phyloP scores from a whole-genome alignment of 2,329 filamentous ascomycete species.

The Penicillium paneum region DNA sequence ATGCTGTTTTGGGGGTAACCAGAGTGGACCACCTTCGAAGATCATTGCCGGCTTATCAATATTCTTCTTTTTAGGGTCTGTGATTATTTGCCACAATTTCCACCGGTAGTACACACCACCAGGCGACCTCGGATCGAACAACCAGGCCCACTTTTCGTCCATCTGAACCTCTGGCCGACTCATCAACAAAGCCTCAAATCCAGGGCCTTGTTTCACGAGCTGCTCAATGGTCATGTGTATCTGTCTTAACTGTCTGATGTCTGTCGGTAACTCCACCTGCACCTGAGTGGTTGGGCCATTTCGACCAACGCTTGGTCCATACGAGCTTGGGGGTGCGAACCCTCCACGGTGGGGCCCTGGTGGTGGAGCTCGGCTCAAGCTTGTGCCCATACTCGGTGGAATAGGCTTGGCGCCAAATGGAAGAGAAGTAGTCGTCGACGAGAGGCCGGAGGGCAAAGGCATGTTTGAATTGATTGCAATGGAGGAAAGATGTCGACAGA shows the following conservation, averaged over 20 bases:
- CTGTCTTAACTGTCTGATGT: conserved; percentile 73
- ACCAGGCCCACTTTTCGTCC: conserved; percentile 89
- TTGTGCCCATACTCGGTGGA: conserved; percentile 46
- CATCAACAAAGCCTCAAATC: conserved; percentile 93
- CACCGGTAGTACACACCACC: conserved; percentile 90
- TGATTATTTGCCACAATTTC: conserved; percentile 84
- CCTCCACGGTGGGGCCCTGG: conserved; percentile 55
- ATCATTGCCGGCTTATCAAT: conserved; percentile 54
- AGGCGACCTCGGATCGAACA: conserved; percentile 78
- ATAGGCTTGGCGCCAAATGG: conserved; percentile 76
- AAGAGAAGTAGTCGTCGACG: conserved; percentile 52
- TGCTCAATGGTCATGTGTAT: conserved; percentile 86
- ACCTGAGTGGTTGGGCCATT: conserved; percentile 59
- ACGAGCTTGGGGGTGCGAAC: conserved; percentile 75
- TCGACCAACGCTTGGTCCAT: conserved; percentile 50
- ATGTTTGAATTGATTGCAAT: conserved; percentile 59
- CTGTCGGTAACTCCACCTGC: conserved; percentile 69
- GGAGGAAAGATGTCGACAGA: conserved; percentile 81
- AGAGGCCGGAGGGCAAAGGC: conserved; percentile 47
- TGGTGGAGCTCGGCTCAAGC: conserved; percentile 49
- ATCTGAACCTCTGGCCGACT: conserved; percentile 74
- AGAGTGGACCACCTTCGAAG: conserved; percentile 73
- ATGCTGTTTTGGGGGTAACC: conserved; percentile 69
- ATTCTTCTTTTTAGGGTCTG: conserved; percentile 51
- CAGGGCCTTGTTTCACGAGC: conserved; percentile 73